phyloP scores from a whole-genome alignment of 2,329 filamentous ascomycete species.

The Botryosphaeria dothidea region DNA sequence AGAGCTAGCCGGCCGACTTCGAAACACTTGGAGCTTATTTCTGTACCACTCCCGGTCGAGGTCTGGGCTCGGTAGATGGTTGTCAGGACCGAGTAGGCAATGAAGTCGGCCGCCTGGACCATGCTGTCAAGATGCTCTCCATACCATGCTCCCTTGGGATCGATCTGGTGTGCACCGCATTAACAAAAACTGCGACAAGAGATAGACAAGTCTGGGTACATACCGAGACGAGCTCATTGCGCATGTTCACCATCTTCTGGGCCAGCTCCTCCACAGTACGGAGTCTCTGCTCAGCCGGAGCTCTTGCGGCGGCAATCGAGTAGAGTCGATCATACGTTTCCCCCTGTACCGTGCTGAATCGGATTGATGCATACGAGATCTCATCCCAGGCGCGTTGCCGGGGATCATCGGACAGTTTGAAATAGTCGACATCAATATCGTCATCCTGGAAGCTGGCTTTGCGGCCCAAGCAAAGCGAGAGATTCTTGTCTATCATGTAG shows the following conservation, averaged over 20 bases:
- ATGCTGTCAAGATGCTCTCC: neutral
- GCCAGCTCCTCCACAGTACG: neutral
- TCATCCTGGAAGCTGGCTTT: constrained; percentile 41
- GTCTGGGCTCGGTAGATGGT: constrained; percentile 22
- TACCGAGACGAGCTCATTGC: constrained; percentile 1
- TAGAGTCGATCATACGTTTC: constrained; percentile 39
- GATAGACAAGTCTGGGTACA: neutral
- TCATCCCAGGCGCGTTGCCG: neutral
- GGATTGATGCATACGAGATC: constrained; percentile 30
- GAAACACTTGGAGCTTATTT: constrained; percentile 24
- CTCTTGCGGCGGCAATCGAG: neutral
- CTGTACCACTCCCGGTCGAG: constrained; percentile 12
- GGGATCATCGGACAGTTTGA: constrained; percentile 24
- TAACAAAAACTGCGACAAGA: neutral
- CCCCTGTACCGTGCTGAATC: constrained; percentile 36
- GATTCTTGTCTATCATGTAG: constrained; percentile 40
- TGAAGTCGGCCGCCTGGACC: constrained; percentile 19
- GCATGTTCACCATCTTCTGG: neutral
- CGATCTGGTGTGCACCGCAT: neutral
- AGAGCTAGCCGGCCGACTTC: constrained; percentile 20
- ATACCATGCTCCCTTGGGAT: neutral
- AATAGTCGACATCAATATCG: constrained; percentile 30
- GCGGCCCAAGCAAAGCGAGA: constrained; percentile 39
- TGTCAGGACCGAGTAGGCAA: constrained; percentile 22
- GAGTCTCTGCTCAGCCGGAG: neutral